Conservation (phyloP, 306 rosid species). For the Quercus cerris region DNA sequence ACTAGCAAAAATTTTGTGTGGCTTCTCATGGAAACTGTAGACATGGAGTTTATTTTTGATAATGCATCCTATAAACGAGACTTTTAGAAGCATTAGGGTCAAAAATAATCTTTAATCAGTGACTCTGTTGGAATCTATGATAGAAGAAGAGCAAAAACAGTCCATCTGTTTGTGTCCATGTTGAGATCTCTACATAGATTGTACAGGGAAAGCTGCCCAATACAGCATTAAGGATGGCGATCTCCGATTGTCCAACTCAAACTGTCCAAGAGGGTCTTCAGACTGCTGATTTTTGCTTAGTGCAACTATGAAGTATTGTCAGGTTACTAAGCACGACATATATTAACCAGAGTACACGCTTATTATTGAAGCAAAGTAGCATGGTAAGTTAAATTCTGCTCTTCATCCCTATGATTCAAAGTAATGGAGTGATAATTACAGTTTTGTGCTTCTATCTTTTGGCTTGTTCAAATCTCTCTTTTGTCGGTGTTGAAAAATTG, state of each 20-base stretch:
- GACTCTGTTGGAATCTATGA: too few species aligned
- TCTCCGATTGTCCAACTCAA: background rate
- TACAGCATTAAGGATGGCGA: background rate
- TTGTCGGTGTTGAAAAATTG: background rate
- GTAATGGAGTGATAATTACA: background rate
- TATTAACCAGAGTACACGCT: slow-evolving; percentile 30
- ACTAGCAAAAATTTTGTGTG: background rate
- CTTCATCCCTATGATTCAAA: background rate
- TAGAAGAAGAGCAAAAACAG: background rate
- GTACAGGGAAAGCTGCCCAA: background rate
- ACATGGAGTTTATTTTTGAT: too few species aligned
- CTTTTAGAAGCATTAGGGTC: background rate
- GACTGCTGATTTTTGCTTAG: background rate
- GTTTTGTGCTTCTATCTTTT: background rate
- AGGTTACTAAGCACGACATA: background rate
- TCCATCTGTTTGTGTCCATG: background rate
- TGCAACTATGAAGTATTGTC: background rate
- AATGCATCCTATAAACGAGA: too few species aligned
- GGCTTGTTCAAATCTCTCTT: background rate
- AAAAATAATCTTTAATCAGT: background rate
- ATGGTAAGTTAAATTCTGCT: slow-evolving; percentile 20
- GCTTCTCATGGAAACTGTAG: too few species aligned
- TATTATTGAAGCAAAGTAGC: slow-evolving; percentile 20
- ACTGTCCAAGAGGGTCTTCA: background rate
- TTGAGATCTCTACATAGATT: background rate